Evolutionary conservation across 192 early-diverging fungal genomes (phyloP).

Genomic region (Entomortierella parvispora): DNA sequence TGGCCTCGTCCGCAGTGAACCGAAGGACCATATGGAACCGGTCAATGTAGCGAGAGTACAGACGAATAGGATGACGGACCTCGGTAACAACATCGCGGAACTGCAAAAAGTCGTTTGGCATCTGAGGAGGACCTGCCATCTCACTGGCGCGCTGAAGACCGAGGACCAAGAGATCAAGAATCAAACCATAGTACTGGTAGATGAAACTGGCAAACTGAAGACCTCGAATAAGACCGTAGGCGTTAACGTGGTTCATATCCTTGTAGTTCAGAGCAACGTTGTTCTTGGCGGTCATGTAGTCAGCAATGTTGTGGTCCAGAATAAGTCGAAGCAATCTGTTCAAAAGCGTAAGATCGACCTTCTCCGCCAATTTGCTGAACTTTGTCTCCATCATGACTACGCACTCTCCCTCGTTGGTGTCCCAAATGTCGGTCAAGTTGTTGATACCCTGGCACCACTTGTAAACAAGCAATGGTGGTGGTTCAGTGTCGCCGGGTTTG

Average conservation of each 20-base stretch:
- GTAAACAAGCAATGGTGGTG: conserved; percentile 95
- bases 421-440: conserved; percentile 97
- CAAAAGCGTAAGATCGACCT: conserved; percentile 96
- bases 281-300: conserved; percentile 99
- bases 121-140: conserved; percentile 93
- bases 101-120: conserved; percentile 98
- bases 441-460: conserved; percentile 97
- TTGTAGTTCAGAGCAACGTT: conserved; percentile 98
- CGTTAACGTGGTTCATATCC: conserved; percentile 99
- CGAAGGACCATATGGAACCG: conserved; percentile 93
- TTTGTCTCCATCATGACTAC: conserved; percentile 97
- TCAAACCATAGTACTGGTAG: conserved; percentile 98
- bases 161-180: conserved; percentile 93
- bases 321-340: conserved; percentile 94
- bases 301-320: conserved; percentile 99
- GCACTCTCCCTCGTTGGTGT: conserved; percentile 88
- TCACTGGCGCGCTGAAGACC: conserved; percentile 95
- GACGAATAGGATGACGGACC: conserved; percentile 94
- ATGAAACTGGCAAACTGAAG: conserved; percentile 98
- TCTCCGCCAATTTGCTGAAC: conserved; percentile 93
- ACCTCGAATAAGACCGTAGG: conserved; percentile 96
- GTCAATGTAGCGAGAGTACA: conserved; percentile 97
- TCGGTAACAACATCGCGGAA: conserved; percentile 92
- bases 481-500: conserved; percentile 97
- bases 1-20: conserved; percentile 92